These are phyloP conservation scores for Russula brevipes DNA, from an alignment of 768 basidiomycete species.

Conservation along the genomic window DNA sequence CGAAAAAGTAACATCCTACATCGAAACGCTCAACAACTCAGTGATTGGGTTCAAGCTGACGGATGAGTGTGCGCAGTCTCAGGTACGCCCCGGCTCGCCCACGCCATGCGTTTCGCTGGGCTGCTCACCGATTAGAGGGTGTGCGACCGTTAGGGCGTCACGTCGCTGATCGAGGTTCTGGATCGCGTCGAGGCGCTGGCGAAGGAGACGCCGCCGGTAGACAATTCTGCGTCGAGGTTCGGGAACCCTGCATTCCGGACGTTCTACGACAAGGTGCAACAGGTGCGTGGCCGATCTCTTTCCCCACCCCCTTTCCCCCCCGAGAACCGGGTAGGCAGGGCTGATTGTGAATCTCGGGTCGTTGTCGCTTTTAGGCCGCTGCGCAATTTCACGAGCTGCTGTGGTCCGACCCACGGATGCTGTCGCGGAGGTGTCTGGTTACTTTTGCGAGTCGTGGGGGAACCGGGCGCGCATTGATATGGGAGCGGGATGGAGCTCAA, in stretches of 20 bases:
- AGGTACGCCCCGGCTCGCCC: slow-evolving; percentile 42
- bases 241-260: slow-evolving; percentile 95
- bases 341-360: not conserved
- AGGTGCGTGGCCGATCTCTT: slow-evolving; percentile 40
- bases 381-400: slow-evolving; percentile 49
- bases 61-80: slow-evolving; percentile 51
- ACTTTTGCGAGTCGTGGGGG: slow-evolving; percentile 88
- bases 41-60: slow-evolving; percentile 73
- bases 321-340: not conserved
- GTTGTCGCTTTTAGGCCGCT: not conserved
- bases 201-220: slow-evolving; percentile 72
- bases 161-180: slow-evolving; percentile 57
- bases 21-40: slow-evolving; percentile 68
- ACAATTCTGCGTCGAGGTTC: slow-evolving; percentile 87
- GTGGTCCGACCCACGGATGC: slow-evolving; percentile 52
- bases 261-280: slow-evolving; percentile 78
- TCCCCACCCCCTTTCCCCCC: not conserved
- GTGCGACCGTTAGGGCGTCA: slow-evolving; percentile 47
- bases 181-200: slow-evolving; percentile 62
- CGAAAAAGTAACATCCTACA: slow-evolving; percentile 58
- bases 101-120: not conserved
- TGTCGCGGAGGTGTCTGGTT: slow-evolving; percentile 65
- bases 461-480: slow-evolving; percentile 91
- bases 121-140: not conserved
- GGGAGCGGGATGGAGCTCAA: slow-evolving; percentile 99